A percentile compares a stretch with the other conserved stretches of the same genome.
phyloP scores from a whole-genome alignment of 192 early-diverging fungal genomes.

The Chytriomyces sp. region DNA sequence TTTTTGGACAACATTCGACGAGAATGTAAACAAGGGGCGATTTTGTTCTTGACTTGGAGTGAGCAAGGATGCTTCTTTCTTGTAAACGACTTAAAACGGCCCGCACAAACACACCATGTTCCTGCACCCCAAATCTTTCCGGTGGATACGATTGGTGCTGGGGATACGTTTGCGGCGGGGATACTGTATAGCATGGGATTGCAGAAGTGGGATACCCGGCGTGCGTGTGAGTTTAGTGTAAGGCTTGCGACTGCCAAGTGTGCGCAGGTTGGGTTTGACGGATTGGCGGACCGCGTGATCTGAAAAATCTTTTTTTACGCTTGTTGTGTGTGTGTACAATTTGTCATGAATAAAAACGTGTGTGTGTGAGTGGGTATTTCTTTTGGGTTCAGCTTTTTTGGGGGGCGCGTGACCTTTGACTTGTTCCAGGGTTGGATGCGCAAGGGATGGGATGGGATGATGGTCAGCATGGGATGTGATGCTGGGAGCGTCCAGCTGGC shows the following conservation, averaged over 20 bases:
- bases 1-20: slow-evolving; percentile 42
- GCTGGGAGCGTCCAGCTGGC: too few species aligned
- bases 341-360: too few species aligned
- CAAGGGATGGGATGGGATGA: too few species aligned
- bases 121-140: slow-evolving; percentile 32
- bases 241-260: slow-evolving; percentile 38
- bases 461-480: too few species aligned
- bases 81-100: slow-evolving; percentile 28
- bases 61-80: slow-evolving; percentile 55
- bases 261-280: slow-evolving; percentile 39
- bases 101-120: slow-evolving; percentile 33
- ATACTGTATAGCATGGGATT: slow-evolving; percentile 29
- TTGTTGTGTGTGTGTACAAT: too few species aligned
- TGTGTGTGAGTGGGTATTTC: too few species aligned
- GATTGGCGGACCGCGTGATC: slow-evolving; percentile 24
- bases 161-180: slow-evolving; percentile 48
- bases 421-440: too few species aligned
- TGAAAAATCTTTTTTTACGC: background rate
- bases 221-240: slow-evolving; percentile 12
- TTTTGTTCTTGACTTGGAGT: slow-evolving; percentile 69
- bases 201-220: slow-evolving; percentile 11
- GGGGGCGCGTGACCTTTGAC: too few species aligned
- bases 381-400: too few species aligned
- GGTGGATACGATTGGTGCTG: slow-evolving; percentile 46
- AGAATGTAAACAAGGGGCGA: slow-evolving; percentile 43